These are phyloP conservation scores for Panicum hallii DNA, from an alignment of 202 grass and related monocot genomes.

Conservation along the genomic window DNA sequence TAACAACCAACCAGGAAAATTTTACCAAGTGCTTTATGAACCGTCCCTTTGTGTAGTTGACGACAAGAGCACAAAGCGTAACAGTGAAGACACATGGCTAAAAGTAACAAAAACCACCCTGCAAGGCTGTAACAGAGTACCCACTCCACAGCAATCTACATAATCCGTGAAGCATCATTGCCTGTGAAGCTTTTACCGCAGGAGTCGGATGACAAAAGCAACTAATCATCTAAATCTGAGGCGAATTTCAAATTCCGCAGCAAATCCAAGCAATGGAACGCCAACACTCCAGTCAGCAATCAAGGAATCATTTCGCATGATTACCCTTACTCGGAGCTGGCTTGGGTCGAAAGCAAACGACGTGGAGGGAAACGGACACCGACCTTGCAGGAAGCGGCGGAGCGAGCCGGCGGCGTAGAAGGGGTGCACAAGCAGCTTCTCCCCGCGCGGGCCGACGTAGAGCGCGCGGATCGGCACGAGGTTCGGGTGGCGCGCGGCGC, in stretches of 20 bases:
- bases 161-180: slow-evolving; percentile 44
- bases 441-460: slow-evolving; percentile 87
- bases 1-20: slow-evolving; percentile 45
- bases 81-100: slow-evolving; percentile 61
- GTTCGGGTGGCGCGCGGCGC: slow-evolving; percentile 73
- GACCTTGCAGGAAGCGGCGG: slow-evolving; percentile 78
- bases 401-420: slow-evolving; percentile 94
- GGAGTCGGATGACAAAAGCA: slow-evolving; percentile 2
- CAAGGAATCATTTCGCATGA: slow-evolving; percentile 38
- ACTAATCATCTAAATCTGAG: not conserved
- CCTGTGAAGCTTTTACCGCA: slow-evolving; percentile 8
- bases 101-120: slow-evolving; percentile 44
- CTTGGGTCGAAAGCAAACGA: slow-evolving; percentile 46
- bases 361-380: not conserved
- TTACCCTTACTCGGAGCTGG: slow-evolving; percentile 25
- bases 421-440: slow-evolving; percentile 95
- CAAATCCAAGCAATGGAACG: slow-evolving; percentile 21
- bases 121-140: slow-evolving; percentile 47
- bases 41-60: slow-evolving; percentile 37
- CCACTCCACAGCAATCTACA: slow-evolving; percentile 31
- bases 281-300: not conserved
- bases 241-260: not conserved
- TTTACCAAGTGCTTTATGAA: slow-evolving; percentile 34
- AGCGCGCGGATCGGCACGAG: slow-evolving; percentile 88
- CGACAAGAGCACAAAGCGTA: slow-evolving; percentile 45